Evolutionary conservation across 2,329 filamentous ascomycete species (phyloP).

Genomic region (Drechslera avenae): DNA sequence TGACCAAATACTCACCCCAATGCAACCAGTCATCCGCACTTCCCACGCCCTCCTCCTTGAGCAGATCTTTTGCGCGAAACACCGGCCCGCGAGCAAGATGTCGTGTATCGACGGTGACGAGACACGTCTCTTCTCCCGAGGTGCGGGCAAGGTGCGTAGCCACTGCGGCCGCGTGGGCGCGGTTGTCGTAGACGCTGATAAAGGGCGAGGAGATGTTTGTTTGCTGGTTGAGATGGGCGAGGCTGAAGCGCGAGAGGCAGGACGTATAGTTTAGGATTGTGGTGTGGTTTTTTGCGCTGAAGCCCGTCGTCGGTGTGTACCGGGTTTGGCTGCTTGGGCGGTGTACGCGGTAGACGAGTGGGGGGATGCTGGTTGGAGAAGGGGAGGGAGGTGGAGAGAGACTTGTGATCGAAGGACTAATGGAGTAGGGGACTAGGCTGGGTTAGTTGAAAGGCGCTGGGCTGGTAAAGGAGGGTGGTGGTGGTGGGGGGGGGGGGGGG

Average conservation of each 20-base stretch:
- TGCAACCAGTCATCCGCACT: conserved; percentile 30
- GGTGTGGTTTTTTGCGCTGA: conserved; percentile 44
- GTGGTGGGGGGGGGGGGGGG: no score
- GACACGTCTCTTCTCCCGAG: conserved; percentile 28
- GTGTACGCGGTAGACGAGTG: conserved; percentile 41
- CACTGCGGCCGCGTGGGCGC: conserved; percentile 34
- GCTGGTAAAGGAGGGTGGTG: no score
- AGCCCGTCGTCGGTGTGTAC: conserved; percentile 39
- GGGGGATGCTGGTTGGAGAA: conserved; percentile 30
- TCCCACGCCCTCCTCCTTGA: conserved; percentile 19
- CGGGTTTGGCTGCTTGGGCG: conserved; percentile 35
- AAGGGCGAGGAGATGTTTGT: conserved; percentile 45
- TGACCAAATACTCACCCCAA: conserved; percentile 43
- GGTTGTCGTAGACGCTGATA: conserved; percentile 40
- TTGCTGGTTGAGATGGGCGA: conserved; percentile 38
- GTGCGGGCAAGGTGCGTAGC: conserved; percentile 27
- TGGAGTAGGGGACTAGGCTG: no score
- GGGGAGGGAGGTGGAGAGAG: conserved; percentile 4
- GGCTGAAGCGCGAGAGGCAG: conserved; percentile 31
- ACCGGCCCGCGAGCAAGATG: conserved; percentile 40
- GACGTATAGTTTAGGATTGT: conserved; percentile 38
- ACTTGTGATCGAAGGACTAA: not conserved
- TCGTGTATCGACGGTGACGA: conserved; percentile 40
- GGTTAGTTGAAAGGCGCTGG: no score
- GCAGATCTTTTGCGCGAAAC: conserved; percentile 39